Evolutionary conservation across 2,329 filamentous ascomycete species (phyloP).

Genomic region (Colletotrichum cuscutae): DNA sequence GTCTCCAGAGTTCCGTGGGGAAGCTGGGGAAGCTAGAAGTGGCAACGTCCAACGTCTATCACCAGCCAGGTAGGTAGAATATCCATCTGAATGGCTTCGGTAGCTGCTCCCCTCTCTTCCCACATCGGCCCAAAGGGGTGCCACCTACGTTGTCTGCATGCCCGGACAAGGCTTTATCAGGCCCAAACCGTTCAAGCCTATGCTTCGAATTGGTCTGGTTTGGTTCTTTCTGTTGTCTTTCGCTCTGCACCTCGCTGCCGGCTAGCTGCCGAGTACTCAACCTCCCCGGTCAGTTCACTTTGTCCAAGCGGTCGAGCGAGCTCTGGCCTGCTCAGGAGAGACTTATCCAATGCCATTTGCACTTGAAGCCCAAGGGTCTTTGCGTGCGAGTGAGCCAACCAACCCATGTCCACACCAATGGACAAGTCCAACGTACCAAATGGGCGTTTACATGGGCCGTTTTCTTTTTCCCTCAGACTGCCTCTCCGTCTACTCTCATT

Average conservation of each 20-base stretch:
- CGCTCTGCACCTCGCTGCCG: constrained; percentile 20
- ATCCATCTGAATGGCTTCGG: constrained; percentile 8
- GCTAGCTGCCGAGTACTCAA: constrained; percentile 10
- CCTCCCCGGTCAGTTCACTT: constrained; percentile 18
- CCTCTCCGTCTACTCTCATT: constrained; percentile 12
- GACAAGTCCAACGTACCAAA: constrained; percentile 43
- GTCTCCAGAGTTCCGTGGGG: constrained; percentile 5
- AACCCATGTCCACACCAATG: constrained; percentile 40
- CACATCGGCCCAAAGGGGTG: constrained; percentile 9
- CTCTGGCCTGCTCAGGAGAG: constrained; percentile 18
- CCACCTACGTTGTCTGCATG: constrained; percentile 30
- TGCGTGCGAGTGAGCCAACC: constrained; percentile 21
- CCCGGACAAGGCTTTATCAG: constrained; percentile 23
- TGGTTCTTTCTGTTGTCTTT: constrained; percentile 4
- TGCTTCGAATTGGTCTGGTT: constrained; percentile 12
- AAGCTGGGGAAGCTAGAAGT: constrained; percentile 4
- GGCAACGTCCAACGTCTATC: constrained; percentile 9
- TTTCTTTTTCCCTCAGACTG: constrained; percentile 27
- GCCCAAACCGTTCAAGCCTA: constrained; percentile 26
- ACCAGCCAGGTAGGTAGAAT: neutral
- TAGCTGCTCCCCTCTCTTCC: constrained; percentile 5
- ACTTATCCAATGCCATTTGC: constrained; percentile 27
- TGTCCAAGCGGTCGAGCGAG: constrained; percentile 30
- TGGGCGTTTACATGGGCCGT: constrained; percentile 15
- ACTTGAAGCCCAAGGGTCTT: constrained; percentile 27